A percentile compares a stretch with the other conserved stretches of the same genome.
Conservation (phyloP, 2,329 filamentous ascomycete genomes). For the Raffaelea albimanens region DNA sequence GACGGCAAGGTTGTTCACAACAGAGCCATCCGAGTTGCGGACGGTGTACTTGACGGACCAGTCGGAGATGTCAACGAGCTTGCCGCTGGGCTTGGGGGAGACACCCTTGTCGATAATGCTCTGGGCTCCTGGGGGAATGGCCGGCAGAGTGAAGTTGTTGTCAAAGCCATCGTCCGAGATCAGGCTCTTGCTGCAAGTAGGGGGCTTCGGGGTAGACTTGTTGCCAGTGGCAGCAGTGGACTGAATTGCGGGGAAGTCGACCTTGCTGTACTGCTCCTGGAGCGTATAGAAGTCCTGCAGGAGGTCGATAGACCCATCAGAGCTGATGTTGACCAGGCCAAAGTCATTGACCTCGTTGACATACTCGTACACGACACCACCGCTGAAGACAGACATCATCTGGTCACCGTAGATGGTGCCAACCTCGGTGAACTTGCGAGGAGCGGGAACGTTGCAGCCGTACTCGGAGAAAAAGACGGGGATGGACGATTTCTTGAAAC, state of each 20-base stretch:
- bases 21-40: constrained; percentile 52
- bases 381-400: constrained; percentile 61
- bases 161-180: constrained; percentile 60
- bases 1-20: constrained; percentile 42
- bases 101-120: constrained; percentile 72
- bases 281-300: constrained; percentile 64
- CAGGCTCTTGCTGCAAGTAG: constrained; percentile 55
- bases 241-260: constrained; percentile 63
- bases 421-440: constrained; percentile 69
- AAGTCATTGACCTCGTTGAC: constrained; percentile 60
- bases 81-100: constrained; percentile 50
- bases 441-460: constrained; percentile 65
- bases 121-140: constrained; percentile 55
- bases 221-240: constrained; percentile 44
- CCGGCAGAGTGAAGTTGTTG: constrained; percentile 70
- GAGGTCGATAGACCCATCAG: constrained; percentile 47
- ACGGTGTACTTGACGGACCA: constrained; percentile 50
- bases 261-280: constrained; percentile 61
- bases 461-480: constrained; percentile 78
- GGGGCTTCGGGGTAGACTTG: constrained; percentile 40
- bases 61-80: constrained; percentile 51
- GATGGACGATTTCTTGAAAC: constrained; percentile 57
- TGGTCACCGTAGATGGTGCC: constrained; percentile 59
- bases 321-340: constrained; percentile 54
- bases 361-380: constrained; percentile 75